These are phyloP conservation scores for Kuraishia capsulata DNA, from an alignment of 805 yeast genomes.

Conservation along the genomic window DNA sequence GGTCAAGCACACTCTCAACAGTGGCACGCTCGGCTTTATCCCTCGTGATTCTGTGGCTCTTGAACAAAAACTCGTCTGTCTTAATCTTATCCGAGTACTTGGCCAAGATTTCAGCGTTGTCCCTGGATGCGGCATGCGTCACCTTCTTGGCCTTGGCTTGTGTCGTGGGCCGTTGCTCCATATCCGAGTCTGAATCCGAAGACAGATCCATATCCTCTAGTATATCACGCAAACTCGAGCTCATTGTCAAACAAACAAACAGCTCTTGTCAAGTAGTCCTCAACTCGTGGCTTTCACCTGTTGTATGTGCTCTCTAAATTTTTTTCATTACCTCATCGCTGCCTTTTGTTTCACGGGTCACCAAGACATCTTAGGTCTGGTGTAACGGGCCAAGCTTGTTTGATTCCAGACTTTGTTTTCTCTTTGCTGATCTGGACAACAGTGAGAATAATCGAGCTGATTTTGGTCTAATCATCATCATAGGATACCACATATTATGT, in stretches of 20 bases:
- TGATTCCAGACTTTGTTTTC: too few species aligned
- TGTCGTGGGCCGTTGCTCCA: neutral
- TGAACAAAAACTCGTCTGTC: slow-evolving; percentile 46
- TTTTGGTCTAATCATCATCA: neutral
- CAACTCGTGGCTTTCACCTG: neutral
- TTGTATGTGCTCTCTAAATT: too few species aligned
- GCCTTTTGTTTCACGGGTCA: neutral
- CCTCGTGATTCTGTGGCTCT: slow-evolving; percentile 50
- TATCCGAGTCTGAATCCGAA: slow-evolving; percentile 2
- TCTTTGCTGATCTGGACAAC: too few species aligned
- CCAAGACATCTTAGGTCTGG: neutral
- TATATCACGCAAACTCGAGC: neutral
- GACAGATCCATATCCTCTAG: neutral
- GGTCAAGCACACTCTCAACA: slow-evolving; percentile 93
- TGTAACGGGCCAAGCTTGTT: too few species aligned
- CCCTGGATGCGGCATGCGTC: slow-evolving; percentile 8
- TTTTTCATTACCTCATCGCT: slow-evolving; percentile 1
- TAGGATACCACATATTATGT: too few species aligned
- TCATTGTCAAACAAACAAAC: neutral
- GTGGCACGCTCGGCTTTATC: slow-evolving; percentile 95
- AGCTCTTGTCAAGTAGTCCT: too few species aligned
- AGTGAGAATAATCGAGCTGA: too few species aligned
- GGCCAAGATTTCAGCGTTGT: slow-evolving; percentile 43
- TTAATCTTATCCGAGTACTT: slow-evolving; percentile 59
- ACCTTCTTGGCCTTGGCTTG: neutral